These are phyloP conservation scores for Westerdykella sp. DNA, from an alignment of 2,329 filamentous ascomycete genomes.

Conservation along the genomic window DNA sequence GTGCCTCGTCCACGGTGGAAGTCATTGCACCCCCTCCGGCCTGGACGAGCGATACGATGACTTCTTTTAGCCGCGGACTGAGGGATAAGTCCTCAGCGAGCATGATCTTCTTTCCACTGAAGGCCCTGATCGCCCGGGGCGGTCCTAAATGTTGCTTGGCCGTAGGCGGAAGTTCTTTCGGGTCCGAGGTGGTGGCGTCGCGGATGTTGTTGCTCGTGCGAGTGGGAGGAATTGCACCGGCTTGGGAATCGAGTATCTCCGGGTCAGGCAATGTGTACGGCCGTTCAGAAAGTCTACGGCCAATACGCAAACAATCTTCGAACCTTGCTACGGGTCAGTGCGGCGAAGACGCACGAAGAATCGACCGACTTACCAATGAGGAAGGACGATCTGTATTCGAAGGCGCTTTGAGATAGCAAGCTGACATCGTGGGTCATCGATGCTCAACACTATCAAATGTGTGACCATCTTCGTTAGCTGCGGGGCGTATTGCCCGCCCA, in stretches of 20 bases:
- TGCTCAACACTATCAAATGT: slow-evolving; percentile 76
- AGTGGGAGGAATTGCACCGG: slow-evolving; percentile 34
- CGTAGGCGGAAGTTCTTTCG: slow-evolving; percentile 16
- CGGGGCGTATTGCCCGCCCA: slow-evolving; percentile 76
- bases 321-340: slow-evolving; percentile 56
- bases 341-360: not conserved
- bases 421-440: slow-evolving; percentile 66
- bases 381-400: slow-evolving; percentile 76
- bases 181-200: slow-evolving; percentile 30
- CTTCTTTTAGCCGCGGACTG: slow-evolving; percentile 57
- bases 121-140: slow-evolving; percentile 51
- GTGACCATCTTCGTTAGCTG: slow-evolving; percentile 70
- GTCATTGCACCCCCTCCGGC: slow-evolving; percentile 67
- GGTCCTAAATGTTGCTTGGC: not conserved
- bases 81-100: slow-evolving; percentile 70
- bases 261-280: slow-evolving; percentile 84
- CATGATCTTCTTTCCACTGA: slow-evolving; percentile 70
- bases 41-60: slow-evolving; percentile 64
- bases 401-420: slow-evolving; percentile 59
- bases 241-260: slow-evolving; percentile 56
- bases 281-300: slow-evolving; percentile 79
- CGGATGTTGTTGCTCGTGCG: slow-evolving; percentile 42
- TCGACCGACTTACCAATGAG: slow-evolving; percentile 66
- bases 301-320: slow-evolving; percentile 90
- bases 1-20: slow-evolving; percentile 58